Evolutionary conservation across 176 grass and related monocot species (phyloP), one percentile per base, ranked within the genome.

Genomic region (Pontederia crassipes): DNA sequence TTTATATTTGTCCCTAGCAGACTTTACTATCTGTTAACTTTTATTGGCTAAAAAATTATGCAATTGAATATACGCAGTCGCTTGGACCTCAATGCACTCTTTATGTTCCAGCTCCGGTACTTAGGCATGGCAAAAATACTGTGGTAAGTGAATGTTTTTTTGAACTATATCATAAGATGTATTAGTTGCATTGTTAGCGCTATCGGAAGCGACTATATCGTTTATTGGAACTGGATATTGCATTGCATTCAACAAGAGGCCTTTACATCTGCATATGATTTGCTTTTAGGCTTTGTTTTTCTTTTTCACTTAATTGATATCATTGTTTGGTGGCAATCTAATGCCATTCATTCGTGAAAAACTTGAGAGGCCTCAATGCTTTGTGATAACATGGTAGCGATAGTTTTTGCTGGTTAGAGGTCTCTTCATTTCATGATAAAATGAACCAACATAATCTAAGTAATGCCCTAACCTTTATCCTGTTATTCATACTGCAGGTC

Each of bases 71-170:
- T 60, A 71, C 72, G 17, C 61, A 97, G 92, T 70, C 54, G 46
- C 56, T 67, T 20, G 92, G 92, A 79, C 92, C 92, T 11, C 92
- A 91, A 18, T 97, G 92, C 67, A 72, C 83, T 49, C 81, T 91
- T 48, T 97, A 97, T 68, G 81, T 91, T 65, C 92, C 92, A 10
- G 81, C 87, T 8, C 92, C 92, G 0, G 71, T 97, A 26, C 81
- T 97, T 46, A 80, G 62, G 66, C 45, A 76, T 78, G 92, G 92
- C 59, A 78, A 78, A 65, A 97, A 97, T 67, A 59, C 59, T 61
- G 10, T 91, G 66, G 92, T 97, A 97, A 61, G 81, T 78, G 14
- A 45, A 68, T 66, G 59, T 57, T 24, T 74, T 55, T 15, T 74
- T 57, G 49, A 32, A 40, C 27, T 5, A 55, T 58, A 46, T 45